These are phyloP conservation scores for Hypocrella siamensis DNA, from an alignment of 2,329 filamentous ascomycete genomes.

Conservation along the genomic window DNA sequence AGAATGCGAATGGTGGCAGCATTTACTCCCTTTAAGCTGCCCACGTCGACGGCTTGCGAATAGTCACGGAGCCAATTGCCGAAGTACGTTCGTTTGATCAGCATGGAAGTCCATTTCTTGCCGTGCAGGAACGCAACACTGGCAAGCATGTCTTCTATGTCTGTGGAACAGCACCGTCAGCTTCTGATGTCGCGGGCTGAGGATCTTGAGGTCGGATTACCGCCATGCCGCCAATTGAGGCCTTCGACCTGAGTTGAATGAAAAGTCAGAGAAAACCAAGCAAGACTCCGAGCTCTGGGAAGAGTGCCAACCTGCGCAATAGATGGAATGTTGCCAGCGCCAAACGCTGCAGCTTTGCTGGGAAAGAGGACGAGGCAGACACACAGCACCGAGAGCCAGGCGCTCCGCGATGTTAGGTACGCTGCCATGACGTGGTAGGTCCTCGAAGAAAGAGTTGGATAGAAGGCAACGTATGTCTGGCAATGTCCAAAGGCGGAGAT, in stretches of 20 bases:
- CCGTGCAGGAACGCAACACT: conserved; percentile 62
- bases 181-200: neutral
- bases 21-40: conserved; percentile 63
- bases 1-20: conserved; percentile 65
- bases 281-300: neutral
- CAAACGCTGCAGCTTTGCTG: conserved; percentile 43
- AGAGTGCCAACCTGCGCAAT: conserved; percentile 28
- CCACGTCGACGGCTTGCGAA: conserved; percentile 69
- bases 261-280: neutral
- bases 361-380: conserved; percentile 42
- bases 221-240: conserved; percentile 55
- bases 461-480: too few species aligned
- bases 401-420: conserved; percentile 24
- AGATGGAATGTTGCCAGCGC: conserved; percentile 57
- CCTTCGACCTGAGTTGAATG: conserved; percentile 40
- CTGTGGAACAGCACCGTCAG: conserved; percentile 18
- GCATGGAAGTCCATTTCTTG: conserved; percentile 72
- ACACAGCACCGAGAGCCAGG: conserved; percentile 33
- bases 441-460: neutral
- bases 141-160: conserved; percentile 72
- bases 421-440: conserved; percentile 29
- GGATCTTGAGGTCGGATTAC: conserved; percentile 14
- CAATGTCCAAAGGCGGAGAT: too few species aligned
- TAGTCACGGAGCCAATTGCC: conserved; percentile 82
- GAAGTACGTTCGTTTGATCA: conserved; percentile 67